These are phyloP conservation scores for Cercophora scortea DNA, from an alignment of 495 filamentous ascomycete genomes.

Conservation along the genomic window DNA sequence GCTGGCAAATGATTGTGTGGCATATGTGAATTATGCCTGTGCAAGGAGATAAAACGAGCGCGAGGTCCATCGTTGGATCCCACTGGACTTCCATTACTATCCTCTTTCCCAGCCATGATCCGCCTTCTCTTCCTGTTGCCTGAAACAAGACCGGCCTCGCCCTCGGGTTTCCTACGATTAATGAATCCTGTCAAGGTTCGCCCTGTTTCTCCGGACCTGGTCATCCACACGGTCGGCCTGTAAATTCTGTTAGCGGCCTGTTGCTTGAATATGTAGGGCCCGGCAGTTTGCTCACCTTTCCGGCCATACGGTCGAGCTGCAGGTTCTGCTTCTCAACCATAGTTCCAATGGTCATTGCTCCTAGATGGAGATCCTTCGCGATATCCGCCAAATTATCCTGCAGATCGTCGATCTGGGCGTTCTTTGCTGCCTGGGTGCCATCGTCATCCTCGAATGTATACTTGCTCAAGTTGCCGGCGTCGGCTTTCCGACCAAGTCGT, in stretches of 20 bases:
- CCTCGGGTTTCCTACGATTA: too few species aligned
- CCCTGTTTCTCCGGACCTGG: background rate
- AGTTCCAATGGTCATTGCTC: background rate
- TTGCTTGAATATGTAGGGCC: too few species aligned
- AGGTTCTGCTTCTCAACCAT: background rate
- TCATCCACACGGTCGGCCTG: conserved; percentile 3
- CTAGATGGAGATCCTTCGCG: background rate
- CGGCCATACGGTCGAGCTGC: background rate
- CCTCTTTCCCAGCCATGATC: too few species aligned
- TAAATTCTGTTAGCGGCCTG: background rate
- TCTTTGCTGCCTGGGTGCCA: conserved; percentile 7
- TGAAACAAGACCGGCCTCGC: too few species aligned
- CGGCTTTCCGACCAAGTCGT: too few species aligned
- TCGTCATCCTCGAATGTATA: conserved; percentile 17
- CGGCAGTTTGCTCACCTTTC: conserved; percentile 4
- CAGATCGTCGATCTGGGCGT: conserved; percentile 7
- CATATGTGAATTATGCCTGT: too few species aligned
- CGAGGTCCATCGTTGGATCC: too few species aligned
- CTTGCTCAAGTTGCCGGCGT: too few species aligned
- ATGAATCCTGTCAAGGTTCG: background rate
- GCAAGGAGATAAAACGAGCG: too few species aligned
- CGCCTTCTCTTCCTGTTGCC: too few species aligned
- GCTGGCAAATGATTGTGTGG: too few species aligned
- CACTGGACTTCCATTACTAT: too few species aligned
- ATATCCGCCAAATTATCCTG: background rate